Evolutionary conservation across 768 basidiomycete species (phyloP), one percentile per base, ranked within the genome.

Genomic region (Punctularia strigosozonata): DNA sequence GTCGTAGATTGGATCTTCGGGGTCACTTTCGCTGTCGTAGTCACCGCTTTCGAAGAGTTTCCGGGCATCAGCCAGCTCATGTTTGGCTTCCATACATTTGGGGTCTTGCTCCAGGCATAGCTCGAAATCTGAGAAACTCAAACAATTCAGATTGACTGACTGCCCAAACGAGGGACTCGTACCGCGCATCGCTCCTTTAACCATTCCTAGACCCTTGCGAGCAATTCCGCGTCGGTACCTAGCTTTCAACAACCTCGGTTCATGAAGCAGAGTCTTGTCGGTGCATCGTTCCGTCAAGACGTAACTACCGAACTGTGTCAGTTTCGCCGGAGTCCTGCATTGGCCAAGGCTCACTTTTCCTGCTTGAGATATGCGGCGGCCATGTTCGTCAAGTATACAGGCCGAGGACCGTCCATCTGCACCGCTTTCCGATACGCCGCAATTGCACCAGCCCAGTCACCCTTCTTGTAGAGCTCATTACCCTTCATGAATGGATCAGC

Each of bases 91-190:
- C 20, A 8, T 19, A 19, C 33, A 34, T 8, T 8, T 10, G 8
- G 33, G 33, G 18, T 34, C 33, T 8, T 10, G 19, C 19, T 20
- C 10, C 12, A 34, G 33, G 10, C 10, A 10, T 12, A 20, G 10
- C 8, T 34, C 10, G 33, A 34, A 34, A 34, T 34, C 33, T 34
- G 33, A 34, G 33, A 8, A 19, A 34, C 26, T 28, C 26, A 28
- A 28, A 28, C 26, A 28, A 28, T 8, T 28, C 8, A 15, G 8
- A 28, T 28, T 15, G 10, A 28, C 8, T 28, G 15, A 8, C 8
- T 8, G 8, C 8, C 26, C 15, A 28, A 8, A 19, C 12, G 18
- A 34, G 33, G 33, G 18, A n/a, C n/a, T n/a, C 33, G 33, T 8
- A 34, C 33, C 33, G 8, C 10, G 10, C 13, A 34, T 20, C 8